Conservation (phyloP, 306 rosid species). For the Gillenia trifoliata region DNA sequence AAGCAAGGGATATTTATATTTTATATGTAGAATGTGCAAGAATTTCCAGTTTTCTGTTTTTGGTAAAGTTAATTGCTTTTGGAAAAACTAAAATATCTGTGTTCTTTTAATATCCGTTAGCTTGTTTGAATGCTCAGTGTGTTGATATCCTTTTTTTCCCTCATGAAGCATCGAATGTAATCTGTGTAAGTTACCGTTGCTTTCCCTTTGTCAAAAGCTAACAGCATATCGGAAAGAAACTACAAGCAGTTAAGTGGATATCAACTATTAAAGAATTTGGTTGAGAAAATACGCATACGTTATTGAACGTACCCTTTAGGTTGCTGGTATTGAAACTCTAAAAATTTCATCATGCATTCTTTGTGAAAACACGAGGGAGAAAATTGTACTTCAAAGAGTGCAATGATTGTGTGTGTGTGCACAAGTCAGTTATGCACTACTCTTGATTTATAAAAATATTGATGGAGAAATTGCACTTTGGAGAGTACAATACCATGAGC, state of each 20-base stretch:
- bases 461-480: no score
- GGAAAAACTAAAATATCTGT: not conserved
- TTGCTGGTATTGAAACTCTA: not conserved
- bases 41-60: not conserved
- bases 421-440: no score
- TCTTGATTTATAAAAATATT: no score
- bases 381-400: not conserved
- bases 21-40: not conserved
- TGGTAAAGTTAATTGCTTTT: not conserved
- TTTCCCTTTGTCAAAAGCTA: not conserved
- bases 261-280: not conserved
- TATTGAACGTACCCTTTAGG: not conserved
- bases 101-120: not conserved
- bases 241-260: not conserved
- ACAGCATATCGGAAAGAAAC: not conserved
- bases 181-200: not conserved
- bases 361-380: no score
- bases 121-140: no score
- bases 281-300: not conserved
- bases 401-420: no score
- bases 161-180: not conserved
- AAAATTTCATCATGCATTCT: no score
- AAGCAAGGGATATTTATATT: not conserved
- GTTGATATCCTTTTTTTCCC: not conserved
- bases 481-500: no score